Percentiles rank a stretch among this genome's conserved stretches.
Conservation (phyloP, 345 rosid genomes). For the Camelina sativa region DNA sequence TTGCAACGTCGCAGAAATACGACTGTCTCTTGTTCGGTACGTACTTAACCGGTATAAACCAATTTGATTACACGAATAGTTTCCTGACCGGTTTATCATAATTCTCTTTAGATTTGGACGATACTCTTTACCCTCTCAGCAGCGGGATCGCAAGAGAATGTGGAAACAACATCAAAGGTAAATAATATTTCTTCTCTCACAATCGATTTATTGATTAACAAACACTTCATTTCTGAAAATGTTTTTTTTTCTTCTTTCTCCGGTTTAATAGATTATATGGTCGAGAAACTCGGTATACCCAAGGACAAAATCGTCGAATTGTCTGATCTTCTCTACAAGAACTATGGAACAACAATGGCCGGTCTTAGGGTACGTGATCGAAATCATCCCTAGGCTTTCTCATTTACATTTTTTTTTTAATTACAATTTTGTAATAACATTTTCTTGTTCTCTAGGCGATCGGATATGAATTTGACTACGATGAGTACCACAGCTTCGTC, state of each 20-base stretch:
- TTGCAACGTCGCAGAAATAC: conserved; percentile 47
- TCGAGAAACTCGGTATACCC: conserved; percentile 79
- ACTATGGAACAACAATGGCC: conserved; percentile 99
- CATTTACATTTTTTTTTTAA: too few relatives aligned
- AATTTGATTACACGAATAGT: neutral
- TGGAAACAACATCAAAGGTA: conserved; percentile 73
- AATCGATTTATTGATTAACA: neutral
- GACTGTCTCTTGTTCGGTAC: conserved; percentile 90
- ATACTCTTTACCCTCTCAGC: conserved; percentile 83
- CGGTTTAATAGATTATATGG: conserved; percentile 70
- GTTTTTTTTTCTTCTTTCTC: neutral
- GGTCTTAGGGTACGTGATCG: conserved; percentile 79
- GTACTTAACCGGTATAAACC: conserved; percentile 18
- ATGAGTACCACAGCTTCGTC: conserved; percentile 87
- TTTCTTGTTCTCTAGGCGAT: conserved; percentile 64
- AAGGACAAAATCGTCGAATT: conserved; percentile 61
- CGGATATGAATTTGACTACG: conserved; percentile 90
- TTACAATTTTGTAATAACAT: neutral
- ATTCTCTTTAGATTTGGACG: conserved; percentile 72
- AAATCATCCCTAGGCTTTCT: neutral
- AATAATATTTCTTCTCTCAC: neutral
- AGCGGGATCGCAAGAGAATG: conserved; percentile 63
- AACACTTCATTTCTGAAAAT: conserved; percentile 2
- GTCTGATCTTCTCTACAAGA: conserved; percentile 78
- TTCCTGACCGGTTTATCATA: neutral